Evolutionary conservation across 202 grass and related monocot genomes (phyloP), one percentile per base, ranked within the genome.

Genomic region (Tripidium arundinaceum): DNA sequence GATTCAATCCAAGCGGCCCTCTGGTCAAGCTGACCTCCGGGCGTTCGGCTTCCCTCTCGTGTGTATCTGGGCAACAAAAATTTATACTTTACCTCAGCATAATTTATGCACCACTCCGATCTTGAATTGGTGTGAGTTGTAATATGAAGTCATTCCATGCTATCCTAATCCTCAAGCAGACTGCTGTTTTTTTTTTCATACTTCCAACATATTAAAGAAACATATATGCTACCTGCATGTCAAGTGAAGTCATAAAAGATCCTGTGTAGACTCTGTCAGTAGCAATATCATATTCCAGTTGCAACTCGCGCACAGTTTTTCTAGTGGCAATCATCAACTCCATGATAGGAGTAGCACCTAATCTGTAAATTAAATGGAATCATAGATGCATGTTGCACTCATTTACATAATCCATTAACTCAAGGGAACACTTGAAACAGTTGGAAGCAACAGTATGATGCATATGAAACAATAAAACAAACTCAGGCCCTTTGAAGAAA

Each of bases 171-270:
- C 50, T 60, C 38, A 59, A 81, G 37, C 10, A 42, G 72, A 71
- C 38, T 29, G 39, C 29, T 81, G 34, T n/a, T n/a, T 9, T 13
- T 19, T 7, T 52, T 49, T 33, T 27, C 4, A 54, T 50, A 70
- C 29, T 70, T 46, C 31, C 16, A 77, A 21, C 33, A 60, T 46
- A 70, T 73, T 36, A 64, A 49, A 65, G n/a, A 64, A 42, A 16
- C 34, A 10, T 13, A 65, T 50, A 50, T 47, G 43, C 41, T 50
- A 93, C 91, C 91, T 88, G 74, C 91, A 93, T 93, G 79, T 93
- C 91, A 45, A 93, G 85, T 61, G 91, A 93, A 74, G 91, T 90
- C 87, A 93, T 90, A 79, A 93, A 88, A 57, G 91, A 88, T 60
- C 91, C 91, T 4, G 87, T 93, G 69, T 90, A 93, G 71, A 90